phyloP scores from a whole-genome alignment of 2,329 filamentous ascomycete genomes.

The Fusarium pininemorale region DNA sequence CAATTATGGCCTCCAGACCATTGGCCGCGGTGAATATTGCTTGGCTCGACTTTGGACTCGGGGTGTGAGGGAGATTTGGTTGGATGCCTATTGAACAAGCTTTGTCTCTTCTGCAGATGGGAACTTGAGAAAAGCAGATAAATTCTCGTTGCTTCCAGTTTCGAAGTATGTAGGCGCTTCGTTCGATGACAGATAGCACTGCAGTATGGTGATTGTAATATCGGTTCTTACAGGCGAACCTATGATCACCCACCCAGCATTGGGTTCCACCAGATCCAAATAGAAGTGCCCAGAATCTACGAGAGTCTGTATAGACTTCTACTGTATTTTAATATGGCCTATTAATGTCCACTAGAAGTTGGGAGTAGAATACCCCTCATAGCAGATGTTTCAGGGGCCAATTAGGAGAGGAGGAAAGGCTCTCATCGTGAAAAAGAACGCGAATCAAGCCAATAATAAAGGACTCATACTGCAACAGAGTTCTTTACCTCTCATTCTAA shows the following conservation, averaged over 20 bases:
- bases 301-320: fast-evolving
- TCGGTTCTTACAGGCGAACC: neutral
- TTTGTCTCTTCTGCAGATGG: neutral
- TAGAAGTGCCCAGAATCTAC: neutral
- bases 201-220: neutral
- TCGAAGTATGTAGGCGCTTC: fast-evolving
- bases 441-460: neutral
- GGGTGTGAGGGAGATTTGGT: neutral
- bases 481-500: fast-evolving
- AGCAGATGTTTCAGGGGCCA: neutral
- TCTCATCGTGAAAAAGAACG: neutral
- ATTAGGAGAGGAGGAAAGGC: neutral
- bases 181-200: fast-evolving
- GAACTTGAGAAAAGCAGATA: fast-evolving
- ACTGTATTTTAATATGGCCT: fast-evolving
- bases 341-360: neutral
- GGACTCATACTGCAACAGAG: fast-evolving
- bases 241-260: neutral
- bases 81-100: neutral
- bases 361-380: neutral
- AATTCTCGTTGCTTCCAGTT: fast-evolving
- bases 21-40: neutral
- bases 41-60: neutral
- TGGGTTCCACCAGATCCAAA: fast-evolving
- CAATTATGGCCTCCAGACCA: neutral